phyloP scores from a whole-genome alignment of 2,329 filamentous ascomycete species.

The Nothophoma quercina region DNA sequence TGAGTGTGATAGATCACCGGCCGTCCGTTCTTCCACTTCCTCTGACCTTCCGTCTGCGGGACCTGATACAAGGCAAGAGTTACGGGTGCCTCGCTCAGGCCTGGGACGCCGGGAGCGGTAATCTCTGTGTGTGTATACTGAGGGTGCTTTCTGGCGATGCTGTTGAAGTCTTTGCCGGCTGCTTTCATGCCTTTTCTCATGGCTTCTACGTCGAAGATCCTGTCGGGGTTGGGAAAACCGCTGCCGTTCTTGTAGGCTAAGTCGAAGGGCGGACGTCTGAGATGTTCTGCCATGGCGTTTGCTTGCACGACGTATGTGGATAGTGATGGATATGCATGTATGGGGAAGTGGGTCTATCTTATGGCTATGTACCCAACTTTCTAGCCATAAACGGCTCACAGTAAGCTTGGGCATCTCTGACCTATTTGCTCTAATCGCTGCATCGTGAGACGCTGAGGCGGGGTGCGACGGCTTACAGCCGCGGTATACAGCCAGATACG shows the following conservation, averaged over 20 bases:
- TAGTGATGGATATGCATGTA: no score
- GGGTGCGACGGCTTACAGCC: no score
- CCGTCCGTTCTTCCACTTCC: neutral
- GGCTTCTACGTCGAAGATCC: neutral
- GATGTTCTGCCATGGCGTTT: neutral
- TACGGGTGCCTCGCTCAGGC: neutral
- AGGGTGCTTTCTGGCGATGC: neutral
- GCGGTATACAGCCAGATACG: no score
- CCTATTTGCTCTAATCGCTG: no score
- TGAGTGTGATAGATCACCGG: constrained; percentile 44
- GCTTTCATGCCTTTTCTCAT: neutral
- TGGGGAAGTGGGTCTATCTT: no score
- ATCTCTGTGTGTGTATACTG: constrained; percentile 4
- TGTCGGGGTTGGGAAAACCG: neutral
- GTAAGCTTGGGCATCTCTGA: no score
- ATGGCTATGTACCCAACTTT: no score
- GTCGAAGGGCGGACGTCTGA: constrained; percentile 8
- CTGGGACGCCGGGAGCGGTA: neutral
- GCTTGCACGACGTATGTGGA: no score
- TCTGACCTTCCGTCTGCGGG: neutral
- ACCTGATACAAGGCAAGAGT: constrained; percentile 1
- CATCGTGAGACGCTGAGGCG: no score
- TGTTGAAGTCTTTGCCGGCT: neutral
- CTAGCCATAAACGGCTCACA: no score
- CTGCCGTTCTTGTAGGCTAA: neutral